Conservation (phyloP, 192 early-diverging fungal species). For the Blastocladiella britannica region DNA sequence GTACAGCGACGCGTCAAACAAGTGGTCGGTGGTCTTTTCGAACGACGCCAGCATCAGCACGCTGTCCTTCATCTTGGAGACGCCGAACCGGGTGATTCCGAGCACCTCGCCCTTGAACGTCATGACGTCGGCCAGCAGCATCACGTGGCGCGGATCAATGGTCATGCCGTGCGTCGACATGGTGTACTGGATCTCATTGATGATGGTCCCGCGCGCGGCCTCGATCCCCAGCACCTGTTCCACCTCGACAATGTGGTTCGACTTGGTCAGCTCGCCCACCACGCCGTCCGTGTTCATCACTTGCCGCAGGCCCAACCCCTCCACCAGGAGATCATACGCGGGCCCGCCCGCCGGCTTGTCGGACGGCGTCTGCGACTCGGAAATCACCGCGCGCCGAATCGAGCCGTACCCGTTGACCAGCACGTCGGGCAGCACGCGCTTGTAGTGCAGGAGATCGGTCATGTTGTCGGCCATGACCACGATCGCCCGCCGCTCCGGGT, state of each 20-base stretch:
- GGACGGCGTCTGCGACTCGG: conserved; percentile 26
- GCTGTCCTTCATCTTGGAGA: conserved; percentile 98
- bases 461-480: neutral
- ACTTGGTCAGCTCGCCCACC: conserved; percentile 49
- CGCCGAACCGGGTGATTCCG: conserved; percentile 95
- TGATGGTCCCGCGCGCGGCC: conserved; percentile 73
- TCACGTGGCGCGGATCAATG: conserved; percentile 86
- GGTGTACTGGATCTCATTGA: conserved; percentile 66
- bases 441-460: conserved; percentile 49
- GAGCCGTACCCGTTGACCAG: conserved; percentile 70
- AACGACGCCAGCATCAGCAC: conserved; percentile 99
- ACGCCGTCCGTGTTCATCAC: conserved; percentile 93
- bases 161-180: conserved; percentile 81
- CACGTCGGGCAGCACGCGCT: conserved; percentile 65
- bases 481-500: conserved; percentile 33
- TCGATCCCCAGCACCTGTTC: conserved; percentile 83
- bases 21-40: conserved; percentile 97
- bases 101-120: conserved; percentile 94
- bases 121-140: conserved; percentile 96
- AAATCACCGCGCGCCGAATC: conserved; percentile 72
- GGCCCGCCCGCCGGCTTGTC: conserved; percentile 17
- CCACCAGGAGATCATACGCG: conserved; percentile 53
- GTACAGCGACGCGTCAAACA: conserved; percentile 94
- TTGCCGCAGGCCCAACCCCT: conserved; percentile 80
- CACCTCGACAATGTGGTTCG: conserved; percentile 88